phyloP scores from a whole-genome alignment of 768 basidiomycete species.

The Serendipita sp. region DNA sequence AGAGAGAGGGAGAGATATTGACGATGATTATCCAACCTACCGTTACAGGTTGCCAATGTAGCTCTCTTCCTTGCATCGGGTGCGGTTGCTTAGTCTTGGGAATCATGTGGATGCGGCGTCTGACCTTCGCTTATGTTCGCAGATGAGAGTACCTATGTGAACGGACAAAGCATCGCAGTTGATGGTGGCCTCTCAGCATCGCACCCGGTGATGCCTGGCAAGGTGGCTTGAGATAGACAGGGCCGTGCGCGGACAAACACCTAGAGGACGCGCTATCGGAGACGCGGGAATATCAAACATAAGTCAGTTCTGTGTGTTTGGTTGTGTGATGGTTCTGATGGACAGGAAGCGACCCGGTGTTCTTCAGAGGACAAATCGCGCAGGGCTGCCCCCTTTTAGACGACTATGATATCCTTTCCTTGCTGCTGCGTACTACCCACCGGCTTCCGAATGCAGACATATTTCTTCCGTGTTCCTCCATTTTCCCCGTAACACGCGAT shows the following conservation, averaged over 20 bases:
- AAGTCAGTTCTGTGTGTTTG: neutral
- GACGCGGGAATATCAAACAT: neutral
- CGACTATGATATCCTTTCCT: neutral
- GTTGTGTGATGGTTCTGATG: neutral
- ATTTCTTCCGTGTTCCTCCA: neutral
- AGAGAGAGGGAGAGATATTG: too few species aligned
- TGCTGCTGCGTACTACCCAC: neutral
- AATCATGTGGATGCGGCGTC: neutral
- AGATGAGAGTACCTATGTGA: slow-evolving; percentile 88
- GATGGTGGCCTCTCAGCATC: slow-evolving; percentile 78
- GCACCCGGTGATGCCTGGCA: slow-evolving; percentile 63
- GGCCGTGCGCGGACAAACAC: slow-evolving; percentile 4
- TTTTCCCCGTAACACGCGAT: neutral
- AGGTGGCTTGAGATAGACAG: slow-evolving; percentile 16
- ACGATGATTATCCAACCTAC: neutral
- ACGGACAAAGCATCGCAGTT: slow-evolving; percentile 73
- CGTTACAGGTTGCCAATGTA: slow-evolving; percentile 67
- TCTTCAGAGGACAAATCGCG: neutral
- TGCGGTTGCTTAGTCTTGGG: slow-evolving; percentile 21
- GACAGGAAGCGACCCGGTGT: neutral
- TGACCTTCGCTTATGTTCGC: slow-evolving; percentile 9
- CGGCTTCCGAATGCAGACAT: neutral
- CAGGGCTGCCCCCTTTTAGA: too few species aligned
- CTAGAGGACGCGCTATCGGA: slow-evolving; percentile 8
- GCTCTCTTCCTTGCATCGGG: slow-evolving; percentile 81